These are phyloP conservation scores for Calonectria leucothoes DNA, from an alignment of 2,329 filamentous ascomycete genomes.

Conservation along the genomic window DNA sequence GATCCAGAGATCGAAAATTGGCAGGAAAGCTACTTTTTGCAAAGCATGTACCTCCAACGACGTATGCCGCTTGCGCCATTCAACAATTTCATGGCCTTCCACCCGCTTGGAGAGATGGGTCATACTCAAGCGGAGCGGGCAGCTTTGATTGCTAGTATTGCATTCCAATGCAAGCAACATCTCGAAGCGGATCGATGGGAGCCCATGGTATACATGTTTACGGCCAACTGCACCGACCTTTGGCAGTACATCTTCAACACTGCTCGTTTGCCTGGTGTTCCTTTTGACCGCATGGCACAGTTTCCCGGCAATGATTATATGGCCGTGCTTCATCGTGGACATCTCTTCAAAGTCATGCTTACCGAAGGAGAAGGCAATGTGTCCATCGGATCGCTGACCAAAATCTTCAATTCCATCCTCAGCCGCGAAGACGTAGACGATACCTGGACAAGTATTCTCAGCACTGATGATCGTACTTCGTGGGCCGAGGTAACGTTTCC, in stretches of 20 bases:
- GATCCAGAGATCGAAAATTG: slow-evolving; percentile 26
- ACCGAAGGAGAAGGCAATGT: slow-evolving; percentile 7
- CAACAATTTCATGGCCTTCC: slow-evolving; percentile 27
- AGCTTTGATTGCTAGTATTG: slow-evolving; percentile 26
- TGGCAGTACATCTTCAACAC: slow-evolving; percentile 26
- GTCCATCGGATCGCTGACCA: slow-evolving; percentile 7
- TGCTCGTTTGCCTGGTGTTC: slow-evolving; percentile 20
- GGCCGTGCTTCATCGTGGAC: slow-evolving; percentile 25
- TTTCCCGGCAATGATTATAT: slow-evolving; percentile 23
- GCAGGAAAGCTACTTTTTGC: slow-evolving; percentile 22
- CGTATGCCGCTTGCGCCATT: slow-evolving; percentile 26
- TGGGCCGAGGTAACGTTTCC: slow-evolving; percentile 17
- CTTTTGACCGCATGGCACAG: slow-evolving; percentile 23
- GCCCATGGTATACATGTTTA: slow-evolving; percentile 21
- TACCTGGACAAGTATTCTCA: slow-evolving; percentile 27
- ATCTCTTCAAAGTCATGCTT: slow-evolving; percentile 27
- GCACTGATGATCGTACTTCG: slow-evolving; percentile 26
- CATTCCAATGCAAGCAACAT: slow-evolving; percentile 26
- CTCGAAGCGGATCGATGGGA: slow-evolving; percentile 26
- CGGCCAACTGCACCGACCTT: slow-evolving; percentile 23
- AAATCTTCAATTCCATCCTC: slow-evolving; percentile 14
- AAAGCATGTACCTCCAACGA: slow-evolving; percentile 26
- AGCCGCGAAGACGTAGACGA: neutral
- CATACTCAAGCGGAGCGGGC: slow-evolving; percentile 29
- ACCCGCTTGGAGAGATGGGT: slow-evolving; percentile 21